A percentile compares a stretch with the other conserved stretches of the same genome.
Conservation (phyloP, 2,329 filamentous ascomycete species). For the Metarhizium robertsii region DNA sequence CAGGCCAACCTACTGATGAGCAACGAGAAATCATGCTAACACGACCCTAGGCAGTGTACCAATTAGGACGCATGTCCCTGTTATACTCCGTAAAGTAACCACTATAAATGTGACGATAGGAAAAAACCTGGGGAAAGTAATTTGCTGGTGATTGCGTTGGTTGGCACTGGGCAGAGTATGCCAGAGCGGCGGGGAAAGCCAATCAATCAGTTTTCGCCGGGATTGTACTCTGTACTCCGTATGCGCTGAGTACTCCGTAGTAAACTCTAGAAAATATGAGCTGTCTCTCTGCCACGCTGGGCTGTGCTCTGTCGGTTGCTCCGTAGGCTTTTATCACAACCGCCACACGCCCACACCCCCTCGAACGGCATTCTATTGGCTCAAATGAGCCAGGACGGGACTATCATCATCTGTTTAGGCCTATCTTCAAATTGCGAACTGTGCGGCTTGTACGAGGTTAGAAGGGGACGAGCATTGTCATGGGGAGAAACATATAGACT, state of each 20-base stretch:
- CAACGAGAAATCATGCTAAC: background rate
- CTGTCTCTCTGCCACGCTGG: background rate
- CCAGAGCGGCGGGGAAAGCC: background rate
- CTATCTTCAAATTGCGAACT: too few relatives aligned
- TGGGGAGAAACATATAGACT: too few relatives aligned
- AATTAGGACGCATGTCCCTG: background rate
- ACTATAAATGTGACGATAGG: too few relatives aligned
- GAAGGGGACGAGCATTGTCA: too few relatives aligned
- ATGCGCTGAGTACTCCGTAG: background rate
- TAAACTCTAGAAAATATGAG: background rate
- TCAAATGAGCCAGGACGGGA: background rate
- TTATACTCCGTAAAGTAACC: background rate
- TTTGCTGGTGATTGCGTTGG: background rate
- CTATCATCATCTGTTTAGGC: background rate
- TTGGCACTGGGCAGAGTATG: background rate
- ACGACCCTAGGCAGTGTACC: background rate
- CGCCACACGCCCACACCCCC: background rate
- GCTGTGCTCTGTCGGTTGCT: background rate
- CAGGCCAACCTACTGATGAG: too few relatives aligned
- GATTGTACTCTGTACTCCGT: too few relatives aligned
- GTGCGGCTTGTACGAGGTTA: too few relatives aligned
- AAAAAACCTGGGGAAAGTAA: background rate
- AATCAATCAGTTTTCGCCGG: background rate
- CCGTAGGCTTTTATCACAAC: too few relatives aligned
- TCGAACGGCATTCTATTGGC: background rate